Percentiles rank a stretch among this genome's conserved stretches.
Evolutionary conservation across 2,329 filamentous ascomycete species (phyloP).

Genomic region (Onygena corvina): DNA sequence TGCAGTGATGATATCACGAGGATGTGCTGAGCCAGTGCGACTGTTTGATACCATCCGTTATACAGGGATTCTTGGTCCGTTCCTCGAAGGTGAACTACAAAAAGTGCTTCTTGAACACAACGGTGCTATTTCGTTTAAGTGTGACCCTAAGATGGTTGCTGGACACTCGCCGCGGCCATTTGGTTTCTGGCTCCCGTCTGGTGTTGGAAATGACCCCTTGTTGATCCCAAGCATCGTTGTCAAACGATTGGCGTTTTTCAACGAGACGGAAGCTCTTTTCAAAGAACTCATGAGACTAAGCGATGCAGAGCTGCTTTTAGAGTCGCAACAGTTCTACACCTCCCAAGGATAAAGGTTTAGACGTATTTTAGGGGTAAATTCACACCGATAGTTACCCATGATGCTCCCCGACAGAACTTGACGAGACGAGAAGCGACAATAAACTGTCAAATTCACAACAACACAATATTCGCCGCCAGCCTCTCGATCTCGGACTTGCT

Average conservation of each 20-base stretch:
- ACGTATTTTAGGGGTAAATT: no score
- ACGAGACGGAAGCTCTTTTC: neutral
- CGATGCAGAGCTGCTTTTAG: neutral
- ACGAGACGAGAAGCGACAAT: no score
- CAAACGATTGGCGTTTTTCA: neutral
- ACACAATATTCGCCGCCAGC: no score
- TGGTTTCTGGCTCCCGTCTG: slow-evolving; percentile 8
- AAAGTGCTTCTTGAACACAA: neutral
- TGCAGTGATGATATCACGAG: neutral
- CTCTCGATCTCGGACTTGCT: no score
- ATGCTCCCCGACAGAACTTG: no score
- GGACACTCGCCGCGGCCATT: neutral
- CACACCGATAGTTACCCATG: neutral
- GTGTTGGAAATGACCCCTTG: neutral
- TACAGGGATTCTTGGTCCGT: neutral
- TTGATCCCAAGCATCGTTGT: neutral
- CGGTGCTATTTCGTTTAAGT: neutral
- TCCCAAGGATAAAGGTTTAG: no score
- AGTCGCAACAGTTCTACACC: neutral
- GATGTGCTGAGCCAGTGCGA: slow-evolving; percentile 1
- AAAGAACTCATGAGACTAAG: neutral
- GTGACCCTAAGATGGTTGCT: neutral
- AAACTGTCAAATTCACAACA: no score
- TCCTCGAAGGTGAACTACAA: neutral
- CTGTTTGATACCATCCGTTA: slow-evolving; percentile 2